These are phyloP conservation scores for Marchantia polymorpha DNA, from an alignment of 225 moss, liverwort and hornwort species.

Conservation along the genomic window DNA sequence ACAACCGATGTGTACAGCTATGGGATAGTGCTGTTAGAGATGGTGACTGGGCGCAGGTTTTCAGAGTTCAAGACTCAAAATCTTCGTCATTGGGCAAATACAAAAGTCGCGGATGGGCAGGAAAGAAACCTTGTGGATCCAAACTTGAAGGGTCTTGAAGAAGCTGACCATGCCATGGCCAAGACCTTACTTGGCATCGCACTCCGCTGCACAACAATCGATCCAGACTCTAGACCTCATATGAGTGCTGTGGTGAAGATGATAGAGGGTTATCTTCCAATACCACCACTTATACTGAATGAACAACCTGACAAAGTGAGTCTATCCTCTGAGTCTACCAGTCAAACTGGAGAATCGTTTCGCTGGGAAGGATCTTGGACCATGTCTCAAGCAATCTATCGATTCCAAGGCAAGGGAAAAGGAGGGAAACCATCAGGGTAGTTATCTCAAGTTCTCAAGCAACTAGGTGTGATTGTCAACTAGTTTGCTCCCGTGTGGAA, in stretches of 20 bases:
- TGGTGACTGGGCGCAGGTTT: conserved; percentile 34
- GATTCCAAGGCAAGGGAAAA: not conserved
- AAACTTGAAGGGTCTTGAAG: conserved; percentile 7
- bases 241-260: conserved; percentile 42
- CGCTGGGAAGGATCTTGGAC: conserved; percentile 13
- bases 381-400: not conserved
- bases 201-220: conserved; percentile 25
- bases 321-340: not conserved
- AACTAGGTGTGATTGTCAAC: too few relatives aligned
- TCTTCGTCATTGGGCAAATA: conserved; percentile 26
- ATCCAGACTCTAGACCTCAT: conserved; percentile 30
- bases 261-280: conserved; percentile 31
- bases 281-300: not conserved
- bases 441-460: not conserved
- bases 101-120: conserved; percentile 2
- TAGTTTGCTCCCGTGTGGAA: too few relatives aligned
- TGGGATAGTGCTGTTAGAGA: conserved; percentile 40
- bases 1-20: conserved; percentile 41
- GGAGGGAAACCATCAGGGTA: not conserved
- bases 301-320: not conserved
- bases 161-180: conserved; percentile 24
- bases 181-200: conserved; percentile 28
- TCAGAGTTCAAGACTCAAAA: conserved; percentile 10
- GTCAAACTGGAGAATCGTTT: not conserved
- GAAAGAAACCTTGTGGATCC: conserved; percentile 29